A percentile compares a stretch with the other conserved stretches of the same genome.
phyloP scores from a whole-genome alignment of 345 rosid species.

The Toxicodendron radicans region DNA sequence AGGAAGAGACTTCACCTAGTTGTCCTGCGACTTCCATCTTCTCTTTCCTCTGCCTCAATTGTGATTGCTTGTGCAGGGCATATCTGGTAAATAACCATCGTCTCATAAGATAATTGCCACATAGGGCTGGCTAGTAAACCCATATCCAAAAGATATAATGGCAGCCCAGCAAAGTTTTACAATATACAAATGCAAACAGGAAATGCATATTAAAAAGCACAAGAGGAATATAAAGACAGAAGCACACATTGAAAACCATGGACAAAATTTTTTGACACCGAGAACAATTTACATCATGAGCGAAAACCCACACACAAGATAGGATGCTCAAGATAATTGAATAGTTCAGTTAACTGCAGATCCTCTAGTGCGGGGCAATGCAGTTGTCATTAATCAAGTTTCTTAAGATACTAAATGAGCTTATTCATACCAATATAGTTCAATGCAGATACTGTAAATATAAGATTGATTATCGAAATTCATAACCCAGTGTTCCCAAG shows the following conservation, averaged over 20 bases:
- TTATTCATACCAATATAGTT: background rate
- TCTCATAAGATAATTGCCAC: slow-evolving; percentile 12
- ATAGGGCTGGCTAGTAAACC: slow-evolving; percentile 2
- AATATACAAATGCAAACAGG: background rate
- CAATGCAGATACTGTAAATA: background rate
- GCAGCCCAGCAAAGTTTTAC: background rate
- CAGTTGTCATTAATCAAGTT: background rate
- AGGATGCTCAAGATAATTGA: background rate
- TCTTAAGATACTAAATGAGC: background rate
- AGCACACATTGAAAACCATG: background rate
- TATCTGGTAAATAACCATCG: slow-evolving; percentile 45
- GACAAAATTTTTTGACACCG: background rate
- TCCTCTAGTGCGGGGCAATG: background rate
- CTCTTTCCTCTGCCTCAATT: slow-evolving; percentile 96
- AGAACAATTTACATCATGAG: background rate
- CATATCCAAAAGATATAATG: slow-evolving; percentile 3
- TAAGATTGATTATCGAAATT: background rate
- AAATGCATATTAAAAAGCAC: background rate
- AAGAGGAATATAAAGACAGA: background rate
- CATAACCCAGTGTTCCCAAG: background rate
- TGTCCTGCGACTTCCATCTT: slow-evolving; percentile 99
- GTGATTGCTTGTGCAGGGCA: slow-evolving; percentile 99
- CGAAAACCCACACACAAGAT: no score
- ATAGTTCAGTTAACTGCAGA: background rate
- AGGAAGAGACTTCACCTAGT: slow-evolving; percentile 56